Evolutionary conservation across 345 rosid species (phyloP).

Genomic region (Camelina laxa): DNA sequence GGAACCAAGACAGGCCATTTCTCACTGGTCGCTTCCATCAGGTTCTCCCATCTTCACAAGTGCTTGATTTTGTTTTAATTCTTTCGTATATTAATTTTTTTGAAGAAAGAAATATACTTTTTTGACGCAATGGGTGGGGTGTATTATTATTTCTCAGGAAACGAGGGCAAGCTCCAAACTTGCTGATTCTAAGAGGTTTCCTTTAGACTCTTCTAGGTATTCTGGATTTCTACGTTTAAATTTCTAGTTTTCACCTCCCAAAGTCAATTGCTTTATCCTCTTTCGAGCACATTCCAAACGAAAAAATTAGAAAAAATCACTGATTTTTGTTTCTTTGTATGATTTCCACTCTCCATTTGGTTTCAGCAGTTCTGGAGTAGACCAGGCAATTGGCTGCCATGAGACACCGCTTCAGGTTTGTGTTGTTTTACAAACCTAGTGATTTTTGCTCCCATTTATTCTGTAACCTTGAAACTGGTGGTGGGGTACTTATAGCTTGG

Average conservation of each 20-base stretch:
- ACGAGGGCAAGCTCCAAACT: slow-evolving; percentile 62
- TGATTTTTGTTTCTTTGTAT: slow-evolving; percentile 19
- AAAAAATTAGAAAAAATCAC: background rate
- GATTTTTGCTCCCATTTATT: background rate
- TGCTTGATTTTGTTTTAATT: background rate
- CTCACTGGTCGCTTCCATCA: slow-evolving; percentile 92
- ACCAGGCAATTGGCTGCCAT: slow-evolving; percentile 76
- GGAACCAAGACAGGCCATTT: slow-evolving; percentile 89
- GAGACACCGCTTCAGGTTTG: slow-evolving; percentile 78
- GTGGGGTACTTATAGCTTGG: background rate
- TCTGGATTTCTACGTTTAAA: background rate
- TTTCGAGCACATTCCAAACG: background rate
- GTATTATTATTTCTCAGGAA: slow-evolving; percentile 52
- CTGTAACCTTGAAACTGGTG: slow-evolving; percentile 28
- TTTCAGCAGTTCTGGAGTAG: slow-evolving; percentile 57
- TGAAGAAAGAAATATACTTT: background rate
- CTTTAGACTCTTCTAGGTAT: slow-evolving; percentile 58
- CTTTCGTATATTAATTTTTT: background rate
- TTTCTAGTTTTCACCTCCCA: background rate
- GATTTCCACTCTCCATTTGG: background rate
- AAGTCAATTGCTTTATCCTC: background rate
- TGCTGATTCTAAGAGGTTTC: slow-evolving; percentile 53
- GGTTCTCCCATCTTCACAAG: slow-evolving; percentile 43
- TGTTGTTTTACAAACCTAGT: background rate
- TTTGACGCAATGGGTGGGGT: background rate